Base-by-base conservation (phyloP, 1,284 basidiomycete genomes). In the Ganoderma lingzhi region DNA sequence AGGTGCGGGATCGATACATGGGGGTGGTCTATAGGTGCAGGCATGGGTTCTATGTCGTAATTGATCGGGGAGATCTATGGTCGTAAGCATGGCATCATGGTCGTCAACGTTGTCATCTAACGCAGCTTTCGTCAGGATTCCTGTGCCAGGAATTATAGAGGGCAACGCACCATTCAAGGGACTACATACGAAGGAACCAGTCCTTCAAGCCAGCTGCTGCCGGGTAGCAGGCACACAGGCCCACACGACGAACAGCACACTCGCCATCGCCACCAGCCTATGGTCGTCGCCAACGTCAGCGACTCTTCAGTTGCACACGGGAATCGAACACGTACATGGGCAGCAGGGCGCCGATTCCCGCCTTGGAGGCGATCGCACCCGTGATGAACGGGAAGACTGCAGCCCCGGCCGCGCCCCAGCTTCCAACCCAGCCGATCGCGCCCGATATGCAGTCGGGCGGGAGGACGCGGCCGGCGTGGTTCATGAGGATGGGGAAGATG, bases 381-480 rank as follows among this genome's bases (percentile, higher is more conserved):
- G 86, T 88, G 63, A 88, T 79, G 75, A 89, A 89, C 12, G 89
- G 88, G 23, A 88, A 71, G 19, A 85, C 69, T 0, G 89, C 88
- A n/a, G 84, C 84, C 3, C 88, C 88, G 2, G 84, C 83, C 71
- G 86, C 85, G 6, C 88, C 87, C 62, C 87, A 81, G 15, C 84
- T 84, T 23, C 84, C 82, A 48, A 88, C 87, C 86, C 86, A 90
- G 1, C 88, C 88, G 35, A 90, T 87, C 62, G 82, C 82, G 17
- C 84, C 87, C 0, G 86, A 88, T 35, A 89, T 77, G 9, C 89
- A 76, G 81, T 84, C 82, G 15, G 81, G 82, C 4, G 88, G 87
- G 14, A 90, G 78, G 61, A 88, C 79, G 10, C 83, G 80, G 14
- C 81, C 78, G 1, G 85, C 77, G 65, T 87, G 83, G 67, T 85